These are phyloP conservation scores for Termitomyces sp. DNA, from an alignment of 768 basidiomycete species.

Conservation along the genomic window DNA sequence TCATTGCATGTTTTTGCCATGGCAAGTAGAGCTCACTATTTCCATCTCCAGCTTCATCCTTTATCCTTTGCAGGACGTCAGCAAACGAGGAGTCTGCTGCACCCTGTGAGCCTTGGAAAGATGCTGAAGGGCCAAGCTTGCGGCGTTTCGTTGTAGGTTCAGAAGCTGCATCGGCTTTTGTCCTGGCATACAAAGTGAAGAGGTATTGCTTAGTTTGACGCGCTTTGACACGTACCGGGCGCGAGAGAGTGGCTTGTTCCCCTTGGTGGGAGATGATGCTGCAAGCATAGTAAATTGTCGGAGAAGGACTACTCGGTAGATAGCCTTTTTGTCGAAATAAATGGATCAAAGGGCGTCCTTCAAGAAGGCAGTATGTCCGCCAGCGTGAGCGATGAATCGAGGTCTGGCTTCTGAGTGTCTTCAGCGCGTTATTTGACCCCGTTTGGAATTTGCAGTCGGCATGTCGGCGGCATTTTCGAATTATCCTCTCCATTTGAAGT, in stretches of 20 bases:
- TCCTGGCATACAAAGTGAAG: slow-evolving; percentile 13
- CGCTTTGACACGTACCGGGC: slow-evolving; percentile 25
- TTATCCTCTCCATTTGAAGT: too few relatives aligned
- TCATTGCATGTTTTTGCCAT: neutral
- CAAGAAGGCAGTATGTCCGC: neutral
- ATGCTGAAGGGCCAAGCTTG: slow-evolving; percentile 36
- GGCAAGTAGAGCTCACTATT: slow-evolving; percentile 29
- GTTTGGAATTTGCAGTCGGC: slow-evolving; percentile 3
- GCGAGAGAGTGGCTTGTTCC: slow-evolving; percentile 25
- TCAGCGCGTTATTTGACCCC: slow-evolving; percentile 15
- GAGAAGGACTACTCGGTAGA: neutral
- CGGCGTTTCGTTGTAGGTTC: slow-evolving; percentile 50
- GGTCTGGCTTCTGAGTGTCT: neutral
- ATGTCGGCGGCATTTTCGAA: neutral
- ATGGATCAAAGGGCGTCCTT: neutral
- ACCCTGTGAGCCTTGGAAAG: slow-evolving; percentile 33
- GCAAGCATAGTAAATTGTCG: slow-evolving; percentile 9
- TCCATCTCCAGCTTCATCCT: slow-evolving; percentile 41
- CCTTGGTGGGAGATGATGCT: slow-evolving; percentile 17
- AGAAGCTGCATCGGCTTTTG: slow-evolving; percentile 18
- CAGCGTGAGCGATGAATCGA: neutral
- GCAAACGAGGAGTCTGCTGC: slow-evolving; percentile 50
- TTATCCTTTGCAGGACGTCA: slow-evolving; percentile 58
- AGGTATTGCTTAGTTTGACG: slow-evolving; percentile 12
- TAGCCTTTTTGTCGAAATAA: neutral